Percentiles rank a stretch among this genome's conserved stretches.
These are phyloP conservation scores for Ramaria rubella DNA, from an alignment of 768 basidiomycete genomes.

Conservation along the genomic window DNA sequence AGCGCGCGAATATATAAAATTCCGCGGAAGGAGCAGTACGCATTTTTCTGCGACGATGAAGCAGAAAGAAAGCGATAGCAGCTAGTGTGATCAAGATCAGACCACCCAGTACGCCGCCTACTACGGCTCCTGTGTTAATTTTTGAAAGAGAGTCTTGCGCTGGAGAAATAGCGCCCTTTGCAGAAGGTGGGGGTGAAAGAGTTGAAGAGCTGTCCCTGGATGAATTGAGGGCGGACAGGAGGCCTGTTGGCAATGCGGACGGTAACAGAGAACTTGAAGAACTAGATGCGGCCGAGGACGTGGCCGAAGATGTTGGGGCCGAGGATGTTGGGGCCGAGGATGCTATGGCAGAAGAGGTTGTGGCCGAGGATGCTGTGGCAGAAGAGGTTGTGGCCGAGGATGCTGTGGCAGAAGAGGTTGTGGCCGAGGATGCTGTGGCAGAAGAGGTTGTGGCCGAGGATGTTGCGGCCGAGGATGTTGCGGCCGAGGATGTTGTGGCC, in stretches of 20 bases:
- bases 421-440: too few species aligned
- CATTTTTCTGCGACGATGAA: conserved; percentile 33
- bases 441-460: neutral
- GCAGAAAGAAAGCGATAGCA: conserved; percentile 30
- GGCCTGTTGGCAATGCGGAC: too few species aligned
- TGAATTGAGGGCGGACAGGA: too few species aligned
- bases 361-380: neutral
- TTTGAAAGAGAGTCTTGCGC: neutral
- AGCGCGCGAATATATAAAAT: too few species aligned
- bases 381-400: neutral
- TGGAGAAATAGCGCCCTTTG: neutral
- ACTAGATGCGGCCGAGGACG: neutral
- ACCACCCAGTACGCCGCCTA: conserved; percentile 48
- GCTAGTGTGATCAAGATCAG: conserved; percentile 34
- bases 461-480: too few species aligned
- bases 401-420: too few species aligned
- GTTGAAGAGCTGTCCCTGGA: neutral
- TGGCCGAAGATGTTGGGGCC: neutral
- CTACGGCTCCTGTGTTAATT: conserved; percentile 40
- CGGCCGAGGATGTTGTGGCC: too few species aligned
- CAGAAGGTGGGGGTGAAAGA: conserved; percentile 23
- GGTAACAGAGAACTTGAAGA: too few species aligned
- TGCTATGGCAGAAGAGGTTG: neutral
- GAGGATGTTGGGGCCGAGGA: neutral
- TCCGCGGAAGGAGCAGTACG: conserved; percentile 54